Evolutionary conservation across 768 basidiomycete species (phyloP).

Genomic region (Leccinum olivaceopallidum): DNA sequence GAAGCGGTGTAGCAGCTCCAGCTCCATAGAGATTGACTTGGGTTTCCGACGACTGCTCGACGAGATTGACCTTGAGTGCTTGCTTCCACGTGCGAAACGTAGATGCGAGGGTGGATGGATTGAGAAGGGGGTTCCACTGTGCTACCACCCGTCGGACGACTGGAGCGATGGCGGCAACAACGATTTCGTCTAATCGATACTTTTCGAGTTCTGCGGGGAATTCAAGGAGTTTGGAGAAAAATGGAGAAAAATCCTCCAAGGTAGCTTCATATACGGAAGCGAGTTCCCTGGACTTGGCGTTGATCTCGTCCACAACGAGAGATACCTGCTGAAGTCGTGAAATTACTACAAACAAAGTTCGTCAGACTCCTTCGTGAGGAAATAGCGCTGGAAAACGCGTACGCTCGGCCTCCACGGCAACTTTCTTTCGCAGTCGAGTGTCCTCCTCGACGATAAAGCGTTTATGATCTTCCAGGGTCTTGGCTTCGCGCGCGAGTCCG

Average conservation of each 20-base stretch:
- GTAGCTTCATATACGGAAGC: constrained; percentile 68
- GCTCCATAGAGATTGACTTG: constrained; percentile 63
- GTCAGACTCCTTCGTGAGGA: constrained; percentile 10
- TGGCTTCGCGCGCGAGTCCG: constrained; percentile 88
- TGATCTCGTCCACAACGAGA: constrained; percentile 72
- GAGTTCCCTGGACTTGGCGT: constrained; percentile 60
- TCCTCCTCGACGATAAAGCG: constrained; percentile 74
- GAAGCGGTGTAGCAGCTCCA: constrained; percentile 32
- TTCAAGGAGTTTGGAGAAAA: constrained; percentile 73
- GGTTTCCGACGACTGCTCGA: constrained; percentile 42
- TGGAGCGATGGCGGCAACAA: constrained; percentile 90
- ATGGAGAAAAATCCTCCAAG: constrained; percentile 69
- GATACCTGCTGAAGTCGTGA: constrained; percentile 76
- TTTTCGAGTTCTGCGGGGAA: constrained; percentile 73
- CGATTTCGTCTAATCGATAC: constrained; percentile 85
- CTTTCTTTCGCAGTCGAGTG: constrained; percentile 60
- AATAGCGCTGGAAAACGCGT: constrained; percentile 27
- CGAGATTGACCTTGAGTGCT: constrained; percentile 58
- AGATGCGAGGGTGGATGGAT: constrained; percentile 64
- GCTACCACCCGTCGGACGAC: constrained; percentile 68
- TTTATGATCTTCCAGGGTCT: constrained; percentile 76
- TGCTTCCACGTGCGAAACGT: constrained; percentile 71
- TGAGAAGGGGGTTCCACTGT: constrained; percentile 81
- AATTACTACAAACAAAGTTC: constrained; percentile 53
- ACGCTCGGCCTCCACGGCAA: constrained; percentile 80